These are phyloP conservation scores for Populus deltoides DNA, from an alignment of 345 rosid genomes.

Conservation along the genomic window DNA sequence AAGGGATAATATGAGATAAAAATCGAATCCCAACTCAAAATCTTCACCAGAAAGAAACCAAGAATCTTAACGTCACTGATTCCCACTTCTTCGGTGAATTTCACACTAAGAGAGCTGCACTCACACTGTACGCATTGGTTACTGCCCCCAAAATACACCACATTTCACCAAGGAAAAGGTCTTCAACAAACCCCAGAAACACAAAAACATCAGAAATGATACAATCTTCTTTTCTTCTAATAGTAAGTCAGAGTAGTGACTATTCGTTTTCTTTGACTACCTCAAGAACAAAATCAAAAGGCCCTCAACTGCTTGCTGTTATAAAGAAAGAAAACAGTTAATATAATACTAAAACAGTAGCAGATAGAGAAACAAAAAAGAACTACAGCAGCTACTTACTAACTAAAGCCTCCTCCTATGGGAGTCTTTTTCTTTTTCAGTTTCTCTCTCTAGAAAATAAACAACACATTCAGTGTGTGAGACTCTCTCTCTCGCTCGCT, in stretches of 20 bases:
- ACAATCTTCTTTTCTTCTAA: background rate
- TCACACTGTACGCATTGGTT: background rate
- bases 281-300: background rate
- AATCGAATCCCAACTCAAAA: constrained; percentile 13
- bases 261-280: background rate
- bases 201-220: background rate
- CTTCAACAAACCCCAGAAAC: background rate
- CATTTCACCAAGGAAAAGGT: background rate
- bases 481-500: background rate
- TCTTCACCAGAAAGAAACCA: constrained; percentile 11
- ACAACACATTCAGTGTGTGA: background rate
- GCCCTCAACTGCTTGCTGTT: background rate
- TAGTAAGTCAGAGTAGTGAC: background rate
- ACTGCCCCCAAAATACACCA: background rate
- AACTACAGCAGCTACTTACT: background rate
- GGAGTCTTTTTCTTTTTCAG: no score
- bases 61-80: constrained; percentile 5
- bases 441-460: background rate
- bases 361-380: background rate
- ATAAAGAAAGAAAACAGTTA: background rate
- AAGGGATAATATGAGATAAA: background rate
- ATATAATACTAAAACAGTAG: background rate
- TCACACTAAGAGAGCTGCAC: background rate
- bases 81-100: background rate
- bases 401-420: background rate